Evolutionary conservation across 2,329 filamentous ascomycete species (phyloP), one percentile per base, ranked within the genome.

Genomic region (Aspergillus sp.): DNA sequence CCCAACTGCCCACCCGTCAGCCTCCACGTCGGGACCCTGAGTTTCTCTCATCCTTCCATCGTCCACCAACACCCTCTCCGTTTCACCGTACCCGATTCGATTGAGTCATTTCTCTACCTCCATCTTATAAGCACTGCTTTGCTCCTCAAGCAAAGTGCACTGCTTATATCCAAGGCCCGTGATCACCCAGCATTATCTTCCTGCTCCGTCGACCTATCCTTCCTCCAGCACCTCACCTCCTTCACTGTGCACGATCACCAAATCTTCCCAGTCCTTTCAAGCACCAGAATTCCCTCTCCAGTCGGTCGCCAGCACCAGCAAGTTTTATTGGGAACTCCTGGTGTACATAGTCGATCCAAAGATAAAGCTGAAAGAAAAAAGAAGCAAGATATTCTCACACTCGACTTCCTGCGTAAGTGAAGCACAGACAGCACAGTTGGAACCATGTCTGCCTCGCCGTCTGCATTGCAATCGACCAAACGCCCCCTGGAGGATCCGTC

Each of bases 401-500:
- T 69, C 77, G 76, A 75, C 68, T 72, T 76, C 71, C 72, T 66
- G 64, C 65, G 68, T 74, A 74, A 71, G 69, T 72, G 65, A 70
- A 65, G 60, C 58, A 29, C 57, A 65, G 58, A 50, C 52, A 52
- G 57, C 57, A 65, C 60, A 66, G 56, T 55, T 64, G 70, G 36
- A 53, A 19, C 83, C 64, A 92, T 92, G 88, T 91, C 88, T 77
- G 82, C 87, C 58, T 91, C 76, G 60, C 76, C 76, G 51, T 76
- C 73, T 55, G 77, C 72, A 53, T 69, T 77, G 54, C 72, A 76
- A 59, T 78, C 77, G 58, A 72, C 76, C 58, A 99, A 99, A 84
- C 91, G 94, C 68, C 94, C 94, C 56, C 85, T 99, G 60, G 94
- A 99, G 80, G 94, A 97, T 70, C 89, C 93, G 10, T 97, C 94